phyloP scores from a whole-genome alignment of 495 filamentous ascomycete genomes.

The Hypoxylon lenormandii region DNA sequence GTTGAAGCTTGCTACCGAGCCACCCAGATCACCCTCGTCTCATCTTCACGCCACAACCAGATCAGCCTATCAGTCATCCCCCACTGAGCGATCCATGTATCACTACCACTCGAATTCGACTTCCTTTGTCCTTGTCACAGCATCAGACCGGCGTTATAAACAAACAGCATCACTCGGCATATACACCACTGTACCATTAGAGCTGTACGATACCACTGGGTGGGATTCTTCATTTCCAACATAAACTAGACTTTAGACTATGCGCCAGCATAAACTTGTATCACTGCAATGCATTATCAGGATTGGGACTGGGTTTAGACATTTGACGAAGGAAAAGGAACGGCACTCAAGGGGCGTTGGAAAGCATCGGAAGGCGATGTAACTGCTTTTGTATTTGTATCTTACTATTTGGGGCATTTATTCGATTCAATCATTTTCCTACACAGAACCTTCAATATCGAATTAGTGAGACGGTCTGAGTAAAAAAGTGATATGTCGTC shows the following conservation, averaged over 20 bases:
- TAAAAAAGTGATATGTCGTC: slow-evolving; percentile 3
- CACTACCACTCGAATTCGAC: slow-evolving; percentile 13
- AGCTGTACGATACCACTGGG: slow-evolving; percentile 42
- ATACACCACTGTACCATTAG: slow-evolving; percentile 37
- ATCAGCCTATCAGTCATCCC: neutral
- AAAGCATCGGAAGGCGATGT: slow-evolving; percentile 30
- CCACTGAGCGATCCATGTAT: slow-evolving; percentile 15
- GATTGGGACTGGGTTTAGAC: slow-evolving; percentile 17
- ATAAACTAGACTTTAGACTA: slow-evolving; percentile 38
- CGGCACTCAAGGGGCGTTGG: slow-evolving; percentile 17
- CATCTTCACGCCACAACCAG: neutral
- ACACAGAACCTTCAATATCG: slow-evolving; percentile 53
- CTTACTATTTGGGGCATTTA: slow-evolving; percentile 25
- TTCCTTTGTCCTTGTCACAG: slow-evolving; percentile 31
- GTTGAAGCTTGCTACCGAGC: neutral
- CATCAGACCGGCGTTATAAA: slow-evolving; percentile 38
- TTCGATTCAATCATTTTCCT: slow-evolving; percentile 51
- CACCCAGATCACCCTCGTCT: neutral
- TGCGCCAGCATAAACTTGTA: slow-evolving; percentile 33
- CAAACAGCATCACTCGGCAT: slow-evolving; percentile 38
- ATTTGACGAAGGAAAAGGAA: slow-evolving; percentile 20
- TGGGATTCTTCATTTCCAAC: slow-evolving; percentile 6
- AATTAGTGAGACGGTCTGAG: slow-evolving; percentile 30
- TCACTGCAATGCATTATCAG: slow-evolving; percentile 19
- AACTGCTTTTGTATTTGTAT: slow-evolving; percentile 15